Base-by-base conservation (phyloP, 768 basidiomycete species). In the Gelatoporia subvermispora region DNA sequence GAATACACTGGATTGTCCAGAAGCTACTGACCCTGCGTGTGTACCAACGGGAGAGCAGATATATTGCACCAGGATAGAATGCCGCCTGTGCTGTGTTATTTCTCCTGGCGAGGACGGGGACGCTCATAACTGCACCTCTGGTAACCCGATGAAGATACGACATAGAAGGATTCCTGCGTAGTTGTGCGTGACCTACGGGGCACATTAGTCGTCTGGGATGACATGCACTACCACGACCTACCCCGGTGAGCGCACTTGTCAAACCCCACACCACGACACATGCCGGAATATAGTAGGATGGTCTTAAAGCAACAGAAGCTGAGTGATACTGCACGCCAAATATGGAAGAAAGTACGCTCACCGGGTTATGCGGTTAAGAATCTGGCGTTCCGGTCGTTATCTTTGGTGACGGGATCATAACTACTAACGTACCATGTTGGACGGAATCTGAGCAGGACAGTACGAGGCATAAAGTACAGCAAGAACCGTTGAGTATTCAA, bases 251-350 rank as follows among this genome's bases (percentile, higher is more conserved):
- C 3, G 77, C 69, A 44, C 82, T 84, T 2, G 78, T 80, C 15
- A 82, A 43, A 2, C 84, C 83, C 83, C 84, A 87, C 2, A 73
- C 53, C 18, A 81, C 65, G 10, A 84, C 78, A 47, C 82, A 84
- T 20, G 60, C 52, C 1, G 81, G 78, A 8, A 87, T 83, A 59
- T 81, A 84, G 34, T 74, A 60, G 0, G 82, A 79, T 4, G 84
- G 84, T 37, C 82, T 83, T 46, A 18, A 52, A 17, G 20, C 15
- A 31, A 16, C 38, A 34, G 2, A 48, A 21, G 9, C 17, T n/a
- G n/a, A n/a, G n/a, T n/a, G n/a, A n/a, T n/a, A n/a, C n/a, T n/a
- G n/a, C n/a, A n/a, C n/a, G n/a, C n/a, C n/a, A n/a, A n/a, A 22
- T 39, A 43, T 10, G 7, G 7, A 39, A 8, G 23, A 13, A 17